Percentiles rank a stretch among this genome's conserved stretches.
Evolutionary conservation across 129 eudicot genomes (phyloP).

Genomic region (Tagetes patula): DNA sequence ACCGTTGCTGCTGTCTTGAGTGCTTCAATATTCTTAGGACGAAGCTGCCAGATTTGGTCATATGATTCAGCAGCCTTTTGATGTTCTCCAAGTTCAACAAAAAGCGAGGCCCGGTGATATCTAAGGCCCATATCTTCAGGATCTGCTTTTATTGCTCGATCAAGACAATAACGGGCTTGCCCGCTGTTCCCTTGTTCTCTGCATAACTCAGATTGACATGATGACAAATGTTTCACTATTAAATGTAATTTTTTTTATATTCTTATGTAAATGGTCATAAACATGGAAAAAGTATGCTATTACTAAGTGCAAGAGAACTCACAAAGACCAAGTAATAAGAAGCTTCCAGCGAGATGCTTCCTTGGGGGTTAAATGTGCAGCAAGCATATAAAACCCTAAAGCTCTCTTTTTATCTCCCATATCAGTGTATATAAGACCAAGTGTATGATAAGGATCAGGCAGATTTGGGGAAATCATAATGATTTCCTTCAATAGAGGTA

Average conservation of each 20-base stretch:
- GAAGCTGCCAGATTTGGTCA: slow-evolving; percentile 59
- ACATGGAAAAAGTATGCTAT: slow-evolving; percentile 8
- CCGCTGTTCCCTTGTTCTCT: slow-evolving; percentile 74
- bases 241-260: neutral
- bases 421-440: slow-evolving; percentile 68
- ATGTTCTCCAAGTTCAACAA: slow-evolving; percentile 56
- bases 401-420: slow-evolving; percentile 66
- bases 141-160: slow-evolving; percentile 77
- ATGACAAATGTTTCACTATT: neutral
- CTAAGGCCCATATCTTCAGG: slow-evolving; percentile 70
- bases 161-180: slow-evolving; percentile 73
- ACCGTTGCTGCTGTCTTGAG: slow-evolving; percentile 70
- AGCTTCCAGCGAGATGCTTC: slow-evolving; percentile 88
- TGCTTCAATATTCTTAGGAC: slow-evolving; percentile 70
- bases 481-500: slow-evolving; percentile 59
- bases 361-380: slow-evolving; percentile 75
- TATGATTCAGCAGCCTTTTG: slow-evolving; percentile 82
- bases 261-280: neutral
- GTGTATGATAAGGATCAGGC: slow-evolving; percentile 83
- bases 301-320: slow-evolving; percentile 37
- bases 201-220: slow-evolving; percentile 29
- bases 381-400: slow-evolving; percentile 69
- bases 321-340: slow-evolving; percentile 67
- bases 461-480: slow-evolving; percentile 63
- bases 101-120: slow-evolving; percentile 68